Percentiles rank a stretch among this genome's conserved stretches.
These are phyloP conservation scores for Fusarium secorum DNA, from an alignment of 2,329 filamentous ascomycete genomes.

Conservation along the genomic window DNA sequence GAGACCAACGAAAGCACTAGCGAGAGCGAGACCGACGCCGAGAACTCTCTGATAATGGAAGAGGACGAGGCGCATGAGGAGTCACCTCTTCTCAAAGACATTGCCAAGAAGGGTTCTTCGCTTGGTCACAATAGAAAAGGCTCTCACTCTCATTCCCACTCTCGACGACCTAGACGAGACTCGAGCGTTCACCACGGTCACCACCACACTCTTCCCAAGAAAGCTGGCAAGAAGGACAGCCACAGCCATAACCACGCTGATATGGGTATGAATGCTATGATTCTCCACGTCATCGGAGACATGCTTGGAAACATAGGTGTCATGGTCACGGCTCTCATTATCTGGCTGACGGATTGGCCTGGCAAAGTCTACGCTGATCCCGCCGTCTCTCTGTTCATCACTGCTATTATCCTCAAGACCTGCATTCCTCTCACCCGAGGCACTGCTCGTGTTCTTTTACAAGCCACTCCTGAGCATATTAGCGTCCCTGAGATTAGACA, in stretches of 20 bases:
- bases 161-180: slow-evolving; percentile 50
- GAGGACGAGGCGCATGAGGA: slow-evolving; percentile 55
- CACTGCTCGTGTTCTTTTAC: slow-evolving; percentile 86
- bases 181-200: slow-evolving; percentile 73
- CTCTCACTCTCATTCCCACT: slow-evolving; percentile 32
- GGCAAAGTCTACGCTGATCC: slow-evolving; percentile 92
- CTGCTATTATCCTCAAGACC: slow-evolving; percentile 76
- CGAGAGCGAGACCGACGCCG: slow-evolving; percentile 63
- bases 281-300: slow-evolving; percentile 81
- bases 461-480: slow-evolving; percentile 90
- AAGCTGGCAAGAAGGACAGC: slow-evolving; percentile 65
- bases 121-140: slow-evolving; percentile 33
- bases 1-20: slow-evolving; percentile 57
- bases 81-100: slow-evolving; percentile 57
- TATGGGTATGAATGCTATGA: slow-evolving; percentile 92
- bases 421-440: slow-evolving; percentile 81
- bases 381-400: slow-evolving; percentile 91
- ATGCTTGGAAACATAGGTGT: slow-evolving; percentile 88
- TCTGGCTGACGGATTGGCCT: slow-evolving; percentile 86
- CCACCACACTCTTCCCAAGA: slow-evolving; percentile 80
- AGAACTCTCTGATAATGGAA: slow-evolving; percentile 52
- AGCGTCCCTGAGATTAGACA: slow-evolving; percentile 89
- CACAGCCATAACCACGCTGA: slow-evolving; percentile 85
- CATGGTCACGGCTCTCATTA: slow-evolving; percentile 82
- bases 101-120: slow-evolving; percentile 44